Evolutionary conservation across 2,329 filamentous ascomycete species (phyloP).

Genomic region (Arthrinium puccinioides): DNA sequence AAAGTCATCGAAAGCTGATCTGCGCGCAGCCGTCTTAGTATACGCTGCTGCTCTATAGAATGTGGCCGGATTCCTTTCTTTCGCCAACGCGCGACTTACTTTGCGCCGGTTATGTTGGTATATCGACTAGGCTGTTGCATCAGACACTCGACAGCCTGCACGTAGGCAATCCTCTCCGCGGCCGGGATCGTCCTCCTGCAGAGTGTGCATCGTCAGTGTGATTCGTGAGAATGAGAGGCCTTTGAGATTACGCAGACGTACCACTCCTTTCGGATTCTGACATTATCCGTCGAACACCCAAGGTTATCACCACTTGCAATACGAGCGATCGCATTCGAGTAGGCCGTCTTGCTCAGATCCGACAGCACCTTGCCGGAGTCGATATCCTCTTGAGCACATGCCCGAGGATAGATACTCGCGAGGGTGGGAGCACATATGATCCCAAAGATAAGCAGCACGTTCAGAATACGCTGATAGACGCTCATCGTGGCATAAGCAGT

Average conservation of each 20-base stretch:
- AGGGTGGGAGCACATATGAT: no score
- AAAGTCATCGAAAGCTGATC: slow-evolving; percentile 22
- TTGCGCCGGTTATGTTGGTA: slow-evolving; percentile 17
- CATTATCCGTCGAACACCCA: slow-evolving; percentile 19
- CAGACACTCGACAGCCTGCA: slow-evolving; percentile 19
- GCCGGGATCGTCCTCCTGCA: slow-evolving; percentile 18
- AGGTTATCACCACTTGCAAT: slow-evolving; percentile 10
- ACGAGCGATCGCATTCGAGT: slow-evolving; percentile 15
- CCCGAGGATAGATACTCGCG: no score
- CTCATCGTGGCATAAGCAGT: no score
- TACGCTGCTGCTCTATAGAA: neutral
- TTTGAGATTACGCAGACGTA: slow-evolving; percentile 2
- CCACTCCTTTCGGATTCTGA: slow-evolving; percentile 22
- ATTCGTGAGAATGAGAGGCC: neutral
- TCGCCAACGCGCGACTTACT: slow-evolving; percentile 6
- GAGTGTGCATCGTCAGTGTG: neutral
- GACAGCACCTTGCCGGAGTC: slow-evolving; percentile 18
- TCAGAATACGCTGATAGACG: no score
- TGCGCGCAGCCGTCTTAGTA: neutral
- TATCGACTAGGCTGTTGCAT: slow-evolving; percentile 18
- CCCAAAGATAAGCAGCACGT: no score
- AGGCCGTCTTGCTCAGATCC: slow-evolving; percentile 15
- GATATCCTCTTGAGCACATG: slow-evolving; percentile 20
- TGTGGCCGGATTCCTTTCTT: neutral
- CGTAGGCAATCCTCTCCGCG: slow-evolving; percentile 16